Base-by-base conservation (phyloP, 352 stramenopile genomes). In the Phytophthora crassamura region DNA sequence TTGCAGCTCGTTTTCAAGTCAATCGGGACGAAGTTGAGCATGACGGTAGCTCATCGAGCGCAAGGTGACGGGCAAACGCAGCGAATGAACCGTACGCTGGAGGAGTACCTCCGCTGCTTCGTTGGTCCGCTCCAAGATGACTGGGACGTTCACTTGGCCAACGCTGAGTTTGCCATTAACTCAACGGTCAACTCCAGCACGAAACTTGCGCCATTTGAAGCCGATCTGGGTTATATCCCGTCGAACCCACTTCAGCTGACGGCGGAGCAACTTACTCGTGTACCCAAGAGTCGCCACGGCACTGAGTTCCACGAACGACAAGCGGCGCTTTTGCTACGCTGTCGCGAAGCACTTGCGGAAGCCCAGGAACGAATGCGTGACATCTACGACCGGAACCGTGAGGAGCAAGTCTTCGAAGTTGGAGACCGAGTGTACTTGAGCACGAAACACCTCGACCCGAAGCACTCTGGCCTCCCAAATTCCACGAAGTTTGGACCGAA, bases 21-120 rank as follows among this genome's bases (percentile, higher is more conserved):
- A 5, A 60, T 57, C 38, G 43, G 55, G 16, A 48, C 50, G 20
- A 38, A 56, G 33, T 10, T 64, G 20, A 51, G 12, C 14, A 57
- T 64, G 43, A 57, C 55, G 5, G 50, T 34, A 22, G 25, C 41
- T 7, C 55, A 64, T n/a, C 45, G 55, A 20, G 18, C 41, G 16
- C 47, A 66, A 58, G 43, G 25, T 14, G 58, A 66, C 16, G 36
- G 48, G 11, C 58, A 66, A 39, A 41, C 46, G 4, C 28, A 53
- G 32, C 28, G 15, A 7, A 47, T 34, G 39, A 50, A 59, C 12
- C 51, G 28, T 2, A 49, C 39, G 4, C 39, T 59, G 1, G 51
- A 50, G 25, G 51, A 50, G 1, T 59, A 59, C 5, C 15, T 59
- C 4, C 38, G 51, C 0, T 59, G 38, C 10, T 59, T 22, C 28